Conservation (phyloP, 2,329 filamentous ascomycete genomes). For the Geosmithia flava region DNA sequence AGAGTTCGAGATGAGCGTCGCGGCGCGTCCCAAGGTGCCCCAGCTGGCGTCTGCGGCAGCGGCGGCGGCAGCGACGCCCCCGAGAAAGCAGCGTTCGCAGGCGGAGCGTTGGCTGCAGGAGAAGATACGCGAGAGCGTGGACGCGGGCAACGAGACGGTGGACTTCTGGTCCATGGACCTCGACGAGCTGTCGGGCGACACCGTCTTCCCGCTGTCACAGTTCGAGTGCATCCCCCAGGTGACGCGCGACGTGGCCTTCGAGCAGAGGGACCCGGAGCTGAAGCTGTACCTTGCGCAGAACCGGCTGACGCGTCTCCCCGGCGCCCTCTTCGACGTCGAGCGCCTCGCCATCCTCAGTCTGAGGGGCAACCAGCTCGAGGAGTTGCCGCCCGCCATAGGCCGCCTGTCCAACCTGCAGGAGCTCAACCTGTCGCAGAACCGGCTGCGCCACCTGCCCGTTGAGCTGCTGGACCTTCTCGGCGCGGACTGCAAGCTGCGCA, state of each 20-base stretch:
- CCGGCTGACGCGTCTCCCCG: constrained; percentile 39
- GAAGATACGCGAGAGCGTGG: constrained; percentile 39
- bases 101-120: constrained; percentile 31
- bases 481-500: constrained; percentile 28
- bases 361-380: constrained; percentile 47
- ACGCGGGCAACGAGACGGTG: constrained; percentile 44
- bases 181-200: constrained; percentile 39
- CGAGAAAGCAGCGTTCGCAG: constrained; percentile 26
- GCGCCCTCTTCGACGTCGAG: constrained; percentile 47
- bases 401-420: constrained; percentile 45
- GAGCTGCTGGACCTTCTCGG: constrained; percentile 48
- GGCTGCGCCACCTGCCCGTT: constrained; percentile 45
- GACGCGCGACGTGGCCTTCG: constrained; percentile 44
- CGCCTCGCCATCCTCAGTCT: constrained; percentile 54
- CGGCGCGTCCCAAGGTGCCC: constrained; percentile 16
- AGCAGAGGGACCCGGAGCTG: constrained; percentile 43
- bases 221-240: constrained; percentile 42
- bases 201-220: constrained; percentile 41
- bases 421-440: constrained; percentile 56
- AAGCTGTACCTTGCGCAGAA: constrained; percentile 52
- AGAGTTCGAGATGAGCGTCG: constrained; percentile 8
- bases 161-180: constrained; percentile 49
- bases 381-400: constrained; percentile 47
- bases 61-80: constrained; percentile 15
- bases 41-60: constrained; percentile 18